Base-by-base conservation (phyloP, 495 filamentous ascomycete genomes). In the Thozetella sp. region DNA sequence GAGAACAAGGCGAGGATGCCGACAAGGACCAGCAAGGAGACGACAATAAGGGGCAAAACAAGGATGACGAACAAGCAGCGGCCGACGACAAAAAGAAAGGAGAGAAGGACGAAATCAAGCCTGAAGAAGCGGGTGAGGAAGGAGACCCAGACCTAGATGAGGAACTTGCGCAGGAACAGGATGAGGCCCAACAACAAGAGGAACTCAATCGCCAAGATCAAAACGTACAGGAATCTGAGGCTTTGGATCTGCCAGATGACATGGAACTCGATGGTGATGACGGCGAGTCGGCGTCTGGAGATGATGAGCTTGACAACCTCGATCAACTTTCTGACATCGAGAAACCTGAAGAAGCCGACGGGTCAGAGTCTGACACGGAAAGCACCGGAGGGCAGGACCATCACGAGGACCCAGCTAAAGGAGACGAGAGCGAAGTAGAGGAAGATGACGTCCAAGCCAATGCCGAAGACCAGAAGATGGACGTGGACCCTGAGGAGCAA, bases 1-100 rank as follows among this genome's bases (percentile, higher is more conserved):
- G 90, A 10, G 85, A 84, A 46, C 86, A 83, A 19, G 89, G 92
- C 53, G 88, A 93, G 17, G 78, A 88, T 15, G 79, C 89, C 25
- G 87, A 92, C 55, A 93, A 94, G 64, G 91, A 97, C 51, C 90
- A 93, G 53, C 81, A 92, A 62, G 90, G 86, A n/a, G 83, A 92
- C 61, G 79, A 89, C 63, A 77, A 82, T 11, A 86, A 88, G 64
- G 89, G 90, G 19, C 80, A 84, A 58, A 71, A 81, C 55, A 80
- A 86, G 53, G 79, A 88, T 19, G 86, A 92, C 55, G 80, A 90
- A 62, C 83, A 89, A 57, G 76, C 84, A 51, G 87, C 87, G 26
- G 81, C 88, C 30, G 75, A 64, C 27, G 63, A 86, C 22, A 80
- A 88, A 63, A 74, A 90, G 58, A 76, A 85, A 53, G 84, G 87